phyloP scores from a whole-genome alignment of 1,284 basidiomycete genomes.

The Heterobasidion occidentale region DNA sequence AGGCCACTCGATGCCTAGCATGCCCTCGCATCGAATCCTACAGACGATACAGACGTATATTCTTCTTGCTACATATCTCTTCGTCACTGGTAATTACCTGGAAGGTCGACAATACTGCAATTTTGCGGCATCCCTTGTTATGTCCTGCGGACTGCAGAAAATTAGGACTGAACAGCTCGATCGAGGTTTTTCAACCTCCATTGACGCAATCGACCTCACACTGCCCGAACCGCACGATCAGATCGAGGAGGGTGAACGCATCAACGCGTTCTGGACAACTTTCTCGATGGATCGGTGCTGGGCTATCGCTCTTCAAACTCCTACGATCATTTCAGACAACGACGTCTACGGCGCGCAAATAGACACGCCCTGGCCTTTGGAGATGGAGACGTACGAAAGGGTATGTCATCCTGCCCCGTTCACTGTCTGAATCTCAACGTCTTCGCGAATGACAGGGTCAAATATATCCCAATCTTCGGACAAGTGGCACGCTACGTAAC shows the following conservation, averaged over 20 bases:
- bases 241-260: slow-evolving; percentile 52
- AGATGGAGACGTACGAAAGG: slow-evolving; percentile 49
- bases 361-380: slow-evolving; percentile 59
- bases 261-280: slow-evolving; percentile 65
- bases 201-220: slow-evolving; percentile 9
- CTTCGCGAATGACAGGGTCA: slow-evolving; percentile 12
- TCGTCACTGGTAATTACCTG: slow-evolving; percentile 29
- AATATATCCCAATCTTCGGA: slow-evolving; percentile 11
- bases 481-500: slow-evolving; percentile 9
- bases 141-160: slow-evolving; percentile 28
- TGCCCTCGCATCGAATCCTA: slow-evolving; percentile 33
- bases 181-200: slow-evolving; percentile 8
- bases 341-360: slow-evolving; percentile 31
- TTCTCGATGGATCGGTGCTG: slow-evolving; percentile 58
- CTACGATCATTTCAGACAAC: slow-evolving; percentile 32
- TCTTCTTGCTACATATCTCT: slow-evolving; percentile 47
- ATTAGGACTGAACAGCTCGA: slow-evolving; percentile 13
- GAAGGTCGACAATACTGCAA: slow-evolving; percentile 37
- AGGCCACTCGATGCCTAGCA: slow-evolving; percentile 23
- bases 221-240: slow-evolving; percentile 28
- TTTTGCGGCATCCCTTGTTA: slow-evolving; percentile 28
- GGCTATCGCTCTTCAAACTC: slow-evolving; percentile 53
- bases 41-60: slow-evolving; percentile 52
- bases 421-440: background rate
- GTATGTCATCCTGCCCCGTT: slow-evolving; percentile 20